These are phyloP conservation scores for Fonsecaea pugnacius DNA, from an alignment of 2,329 filamentous ascomycete genomes.

Conservation along the genomic window DNA sequence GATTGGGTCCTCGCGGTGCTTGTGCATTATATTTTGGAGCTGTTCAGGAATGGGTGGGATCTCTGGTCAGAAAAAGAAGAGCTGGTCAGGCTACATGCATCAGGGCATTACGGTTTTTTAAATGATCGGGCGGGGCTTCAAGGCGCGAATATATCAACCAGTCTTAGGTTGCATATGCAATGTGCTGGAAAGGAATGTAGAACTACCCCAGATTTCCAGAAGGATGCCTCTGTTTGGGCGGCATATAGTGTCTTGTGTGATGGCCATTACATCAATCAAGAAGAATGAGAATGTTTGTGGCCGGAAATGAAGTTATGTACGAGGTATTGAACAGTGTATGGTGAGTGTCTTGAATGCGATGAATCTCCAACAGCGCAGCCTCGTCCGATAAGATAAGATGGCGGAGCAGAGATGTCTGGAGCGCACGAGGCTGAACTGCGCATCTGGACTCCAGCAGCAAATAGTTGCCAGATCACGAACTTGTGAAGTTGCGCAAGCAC, in stretches of 20 bases:
- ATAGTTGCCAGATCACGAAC: slow-evolving; percentile 27
- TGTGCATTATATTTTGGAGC: neutral
- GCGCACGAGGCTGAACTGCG: neutral
- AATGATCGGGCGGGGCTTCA: neutral
- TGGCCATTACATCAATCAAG: neutral
- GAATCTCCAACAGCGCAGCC: neutral
- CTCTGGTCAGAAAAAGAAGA: neutral
- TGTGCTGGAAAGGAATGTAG: slow-evolving; percentile 11
- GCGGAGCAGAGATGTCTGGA: neutral
- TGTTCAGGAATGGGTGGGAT: neutral
- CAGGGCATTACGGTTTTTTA: slow-evolving; percentile 4
- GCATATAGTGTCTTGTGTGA: neutral
- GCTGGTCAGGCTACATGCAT: neutral
- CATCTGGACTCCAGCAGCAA: neutral
- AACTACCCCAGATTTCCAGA: slow-evolving; percentile 4
- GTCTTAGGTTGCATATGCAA: neutral
- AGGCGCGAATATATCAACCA: neutral
- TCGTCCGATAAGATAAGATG: neutral
- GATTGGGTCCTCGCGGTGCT: neutral
- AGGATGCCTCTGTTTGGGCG: neutral
- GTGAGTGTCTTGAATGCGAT: no score
- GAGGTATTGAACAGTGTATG: neutral
- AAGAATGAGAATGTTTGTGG: neutral
- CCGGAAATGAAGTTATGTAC: neutral
- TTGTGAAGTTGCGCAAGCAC: neutral